Evolutionary conservation across 352 stramenopile genomes (phyloP).

Genomic region (Poterioochromonas sp.): DNA sequence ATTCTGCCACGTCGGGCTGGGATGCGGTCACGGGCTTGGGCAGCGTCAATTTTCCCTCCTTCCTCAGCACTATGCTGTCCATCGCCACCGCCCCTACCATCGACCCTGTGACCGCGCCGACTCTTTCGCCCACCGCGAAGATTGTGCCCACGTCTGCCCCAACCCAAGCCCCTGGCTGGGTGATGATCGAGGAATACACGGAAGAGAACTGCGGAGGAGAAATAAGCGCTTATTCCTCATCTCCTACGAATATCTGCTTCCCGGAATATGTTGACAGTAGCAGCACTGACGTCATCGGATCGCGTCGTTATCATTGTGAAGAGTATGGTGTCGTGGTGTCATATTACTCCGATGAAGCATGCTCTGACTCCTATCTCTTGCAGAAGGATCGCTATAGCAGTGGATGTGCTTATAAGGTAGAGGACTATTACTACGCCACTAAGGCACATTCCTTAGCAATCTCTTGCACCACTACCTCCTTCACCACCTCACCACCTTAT

Average conservation of each 20-base stretch:
- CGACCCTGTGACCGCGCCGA: neutral
- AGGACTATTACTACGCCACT: neutral
- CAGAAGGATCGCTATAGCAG: neutral
- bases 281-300: neutral
- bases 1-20: constrained; percentile 8
- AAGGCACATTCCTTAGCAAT: neutral
- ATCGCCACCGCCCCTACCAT: neutral
- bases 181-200: neutral
- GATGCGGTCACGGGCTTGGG: neutral
- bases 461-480: neutral
- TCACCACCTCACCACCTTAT: neutral
- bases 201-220: neutral
- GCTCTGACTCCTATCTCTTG: neutral
- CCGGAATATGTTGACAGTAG: neutral
- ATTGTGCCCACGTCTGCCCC: neutral
- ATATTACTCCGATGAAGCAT: neutral
- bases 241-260: neutral
- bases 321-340: neutral
- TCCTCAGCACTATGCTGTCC: neutral
- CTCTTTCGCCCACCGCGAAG: neutral
- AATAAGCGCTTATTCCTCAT: no score
- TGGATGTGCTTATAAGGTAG: neutral
- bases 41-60: neutral
- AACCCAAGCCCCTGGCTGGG: neutral
- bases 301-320: neutral